Evolutionary conservation across 495 filamentous ascomycete species (phyloP).

Genomic region (Articulospora tetracladia): DNA sequence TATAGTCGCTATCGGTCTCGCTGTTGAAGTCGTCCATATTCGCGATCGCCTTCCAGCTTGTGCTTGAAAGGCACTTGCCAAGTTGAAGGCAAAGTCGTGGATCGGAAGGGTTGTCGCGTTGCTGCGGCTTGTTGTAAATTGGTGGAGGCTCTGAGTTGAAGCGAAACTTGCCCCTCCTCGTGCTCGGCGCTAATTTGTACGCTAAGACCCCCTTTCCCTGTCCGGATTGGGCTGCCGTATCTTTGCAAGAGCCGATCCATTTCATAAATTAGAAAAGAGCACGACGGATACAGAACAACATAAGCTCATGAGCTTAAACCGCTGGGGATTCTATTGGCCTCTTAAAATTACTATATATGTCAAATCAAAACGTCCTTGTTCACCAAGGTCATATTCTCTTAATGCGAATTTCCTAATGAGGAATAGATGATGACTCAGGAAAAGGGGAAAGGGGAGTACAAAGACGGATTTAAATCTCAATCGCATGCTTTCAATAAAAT

Average conservation of each 20-base stretch:
- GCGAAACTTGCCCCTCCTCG: conserved; percentile 2
- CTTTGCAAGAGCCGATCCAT: background rate
- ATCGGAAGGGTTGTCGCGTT: background rate
- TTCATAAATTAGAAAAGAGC: background rate
- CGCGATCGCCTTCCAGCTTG: conserved; percentile 18
- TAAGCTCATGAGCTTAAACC: too few species aligned
- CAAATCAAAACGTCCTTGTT: too few species aligned
- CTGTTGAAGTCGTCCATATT: conserved; percentile 92
- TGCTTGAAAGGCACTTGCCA: conserved; percentile 25
- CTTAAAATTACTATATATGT: too few species aligned
- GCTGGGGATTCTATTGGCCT: too few species aligned
- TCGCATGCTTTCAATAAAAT: too few species aligned
- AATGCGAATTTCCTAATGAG: too few species aligned
- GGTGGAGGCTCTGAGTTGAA: background rate
- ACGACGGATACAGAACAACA: too few species aligned
- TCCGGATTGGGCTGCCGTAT: background rate
- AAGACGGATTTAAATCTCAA: too few species aligned
- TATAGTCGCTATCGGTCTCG: conserved; percentile 98
- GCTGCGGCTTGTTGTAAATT: conserved; percentile 1
- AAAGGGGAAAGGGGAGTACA: too few species aligned
- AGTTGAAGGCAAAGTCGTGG: conserved; percentile 13
- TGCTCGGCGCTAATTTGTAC: background rate
- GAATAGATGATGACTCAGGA: too few species aligned
- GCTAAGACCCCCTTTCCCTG: conserved; percentile 4
- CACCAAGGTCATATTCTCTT: too few species aligned